A percentile compares a stretch with the other conserved stretches of the same genome.
Evolutionary conservation across 768 basidiomycete species (phyloP).

Genomic region (Aureoboletus auriporus): DNA sequence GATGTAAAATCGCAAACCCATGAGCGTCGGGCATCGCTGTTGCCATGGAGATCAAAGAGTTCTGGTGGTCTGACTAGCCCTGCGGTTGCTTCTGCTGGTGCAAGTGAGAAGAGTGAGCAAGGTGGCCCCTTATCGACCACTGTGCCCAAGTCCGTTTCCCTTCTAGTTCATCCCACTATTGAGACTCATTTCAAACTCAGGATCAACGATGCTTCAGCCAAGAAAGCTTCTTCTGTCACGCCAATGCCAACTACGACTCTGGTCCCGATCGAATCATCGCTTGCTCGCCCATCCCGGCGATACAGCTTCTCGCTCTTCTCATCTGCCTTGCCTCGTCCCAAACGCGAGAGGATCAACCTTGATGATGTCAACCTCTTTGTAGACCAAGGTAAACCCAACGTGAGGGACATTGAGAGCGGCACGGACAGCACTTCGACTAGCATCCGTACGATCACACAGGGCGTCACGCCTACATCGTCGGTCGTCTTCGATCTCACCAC

Average conservation of each 20-base stretch:
- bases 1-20: no score
- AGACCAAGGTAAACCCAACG: neutral
- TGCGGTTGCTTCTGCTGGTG: no score
- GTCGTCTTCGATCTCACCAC: slow-evolving; percentile 8
- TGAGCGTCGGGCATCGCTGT: slow-evolving; percentile 17
- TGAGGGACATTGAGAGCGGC: slow-evolving; percentile 4
- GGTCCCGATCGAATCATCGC: neutral
- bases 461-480: slow-evolving; percentile 5
- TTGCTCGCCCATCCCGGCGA: slow-evolving; percentile 13
- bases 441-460: slow-evolving; percentile 16
- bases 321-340: slow-evolving; percentile 15
- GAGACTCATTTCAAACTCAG: neutral
- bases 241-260: neutral
- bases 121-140: neutral
- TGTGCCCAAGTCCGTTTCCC: neutral
- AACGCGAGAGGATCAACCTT: slow-evolving; percentile 15
- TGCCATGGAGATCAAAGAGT: slow-evolving; percentile 21
- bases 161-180: neutral
- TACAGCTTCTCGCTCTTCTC: slow-evolving; percentile 25
- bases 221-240: neutral
- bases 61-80: neutral
- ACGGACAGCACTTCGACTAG: slow-evolving; percentile 20
- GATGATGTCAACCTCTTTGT: neutral
- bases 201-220: neutral
- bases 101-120: neutral